A percentile compares a stretch with the other conserved stretches of the same genome.
Evolutionary conservation across 768 basidiomycete species (phyloP).

Genomic region (Daedaleopsis sinensis): DNA sequence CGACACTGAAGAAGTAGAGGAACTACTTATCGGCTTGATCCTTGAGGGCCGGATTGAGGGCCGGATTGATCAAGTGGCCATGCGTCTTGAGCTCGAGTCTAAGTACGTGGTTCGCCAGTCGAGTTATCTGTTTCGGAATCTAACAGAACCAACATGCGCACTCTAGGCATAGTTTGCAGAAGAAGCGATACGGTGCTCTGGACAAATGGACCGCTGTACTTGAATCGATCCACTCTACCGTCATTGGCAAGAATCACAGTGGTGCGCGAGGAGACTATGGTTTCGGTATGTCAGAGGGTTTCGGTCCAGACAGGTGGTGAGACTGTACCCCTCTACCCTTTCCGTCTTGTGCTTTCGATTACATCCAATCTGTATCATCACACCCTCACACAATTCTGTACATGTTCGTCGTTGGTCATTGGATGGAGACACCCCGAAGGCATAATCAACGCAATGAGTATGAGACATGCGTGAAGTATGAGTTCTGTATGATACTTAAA

Average conservation of each 20-base stretch:
- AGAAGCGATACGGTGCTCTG: slow-evolving; percentile 80
- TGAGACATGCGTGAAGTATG: background rate
- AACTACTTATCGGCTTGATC: slow-evolving; percentile 90
- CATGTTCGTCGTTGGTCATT: background rate
- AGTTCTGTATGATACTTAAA: slow-evolving; percentile 2
- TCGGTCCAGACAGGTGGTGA: slow-evolving; percentile 7
- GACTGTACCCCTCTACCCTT: slow-evolving; percentile 6
- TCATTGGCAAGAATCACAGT: slow-evolving; percentile 70
- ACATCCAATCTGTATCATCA: slow-evolving; percentile 9
- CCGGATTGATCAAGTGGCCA: slow-evolving; percentile 94
- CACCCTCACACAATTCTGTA: no score
- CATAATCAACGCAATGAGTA: background rate
- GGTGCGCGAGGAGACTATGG: slow-evolving; percentile 25
- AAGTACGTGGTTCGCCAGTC: slow-evolving; percentile 53
- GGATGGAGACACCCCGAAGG: background rate
- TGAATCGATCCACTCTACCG: slow-evolving; percentile 72
- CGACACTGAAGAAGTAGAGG: slow-evolving; percentile 89
- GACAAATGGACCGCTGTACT: slow-evolving; percentile 84
- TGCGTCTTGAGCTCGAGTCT: slow-evolving; percentile 87
- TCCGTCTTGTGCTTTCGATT: slow-evolving; percentile 13
- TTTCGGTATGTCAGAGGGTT: slow-evolving; percentile 17
- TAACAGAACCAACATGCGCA: background rate
- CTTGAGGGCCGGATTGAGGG: slow-evolving; percentile 98
- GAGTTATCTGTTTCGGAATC: background rate
- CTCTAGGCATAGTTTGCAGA: slow-evolving; percentile 81